phyloP scores from a whole-genome alignment of 441 rosid species.

The Daphne laureola region DNA sequence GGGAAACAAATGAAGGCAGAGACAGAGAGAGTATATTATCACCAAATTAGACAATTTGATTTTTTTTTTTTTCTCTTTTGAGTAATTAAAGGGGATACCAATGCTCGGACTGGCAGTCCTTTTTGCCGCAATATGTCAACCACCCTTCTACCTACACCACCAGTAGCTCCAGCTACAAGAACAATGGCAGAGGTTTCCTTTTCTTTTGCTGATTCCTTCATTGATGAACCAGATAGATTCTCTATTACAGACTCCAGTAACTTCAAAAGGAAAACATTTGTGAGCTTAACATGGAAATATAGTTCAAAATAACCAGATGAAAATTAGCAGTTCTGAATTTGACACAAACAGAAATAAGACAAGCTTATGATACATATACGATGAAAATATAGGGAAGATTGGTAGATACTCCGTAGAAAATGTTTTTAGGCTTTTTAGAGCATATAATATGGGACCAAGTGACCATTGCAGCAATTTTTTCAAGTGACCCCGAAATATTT shows the following conservation, averaged over 20 bases:
- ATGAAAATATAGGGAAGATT: too few relatives aligned
- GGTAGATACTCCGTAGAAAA: too few relatives aligned
- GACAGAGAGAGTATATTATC: not conserved
- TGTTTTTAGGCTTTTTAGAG: too few relatives aligned
- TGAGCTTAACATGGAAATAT: conserved; percentile 11
- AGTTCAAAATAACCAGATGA: too few relatives aligned
- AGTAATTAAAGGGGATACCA: conserved; percentile 32
- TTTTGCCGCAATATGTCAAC: conserved; percentile 53
- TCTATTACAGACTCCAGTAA: conserved; percentile 51
- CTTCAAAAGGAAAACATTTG: conserved; percentile 32
- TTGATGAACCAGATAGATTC: conserved; percentile 48
- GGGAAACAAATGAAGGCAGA: not conserved
- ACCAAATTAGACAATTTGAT: not conserved
- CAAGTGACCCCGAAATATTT: too few relatives aligned
- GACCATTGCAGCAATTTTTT: too few relatives aligned
- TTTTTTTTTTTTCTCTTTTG: not conserved
- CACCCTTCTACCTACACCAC: conserved; percentile 84
- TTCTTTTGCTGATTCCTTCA: conserved; percentile 24
- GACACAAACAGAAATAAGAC: too few relatives aligned
- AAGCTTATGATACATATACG: too few relatives aligned
- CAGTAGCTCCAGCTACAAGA: conserved; percentile 91
- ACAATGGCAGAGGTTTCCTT: conserved; percentile 54
- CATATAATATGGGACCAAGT: too few relatives aligned
- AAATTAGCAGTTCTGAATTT: too few relatives aligned
- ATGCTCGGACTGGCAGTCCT: conserved; percentile 60